Conservation (phyloP, 2,329 filamentous ascomycete genomes). For the Pestalotiopsis sp. region DNA sequence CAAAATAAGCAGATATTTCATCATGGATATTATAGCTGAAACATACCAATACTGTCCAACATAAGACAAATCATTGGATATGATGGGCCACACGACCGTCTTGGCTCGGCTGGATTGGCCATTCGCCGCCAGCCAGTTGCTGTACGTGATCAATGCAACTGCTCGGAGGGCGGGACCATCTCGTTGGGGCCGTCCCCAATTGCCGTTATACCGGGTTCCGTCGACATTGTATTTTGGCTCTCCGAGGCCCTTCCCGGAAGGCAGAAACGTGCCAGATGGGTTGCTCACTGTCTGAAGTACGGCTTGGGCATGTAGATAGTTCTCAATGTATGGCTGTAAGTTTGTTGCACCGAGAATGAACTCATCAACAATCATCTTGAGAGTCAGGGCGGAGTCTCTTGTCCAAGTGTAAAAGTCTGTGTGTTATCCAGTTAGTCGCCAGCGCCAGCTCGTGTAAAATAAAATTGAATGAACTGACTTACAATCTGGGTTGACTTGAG, state of each 20-base stretch:
- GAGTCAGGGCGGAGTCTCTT: constrained; percentile 53
- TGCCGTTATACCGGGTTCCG: constrained; percentile 47
- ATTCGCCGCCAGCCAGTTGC: constrained; percentile 49
- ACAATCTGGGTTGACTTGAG: constrained; percentile 56
- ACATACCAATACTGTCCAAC: constrained; percentile 50
- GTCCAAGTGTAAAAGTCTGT: constrained; percentile 61
- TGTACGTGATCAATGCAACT: constrained; percentile 56
- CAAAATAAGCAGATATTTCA: background rate
- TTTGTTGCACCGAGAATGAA: constrained; percentile 48
- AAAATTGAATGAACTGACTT: constrained; percentile 21
- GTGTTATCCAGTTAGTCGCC: background rate
- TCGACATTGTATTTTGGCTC: constrained; percentile 60
- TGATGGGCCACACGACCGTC: constrained; percentile 54
- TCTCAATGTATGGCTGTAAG: constrained; percentile 47
- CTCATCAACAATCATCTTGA: constrained; percentile 54
- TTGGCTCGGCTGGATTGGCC: constrained; percentile 40
- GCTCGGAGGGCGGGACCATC: constrained; percentile 63
- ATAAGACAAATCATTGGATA: constrained; percentile 59
- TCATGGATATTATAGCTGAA: background rate
- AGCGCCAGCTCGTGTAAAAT: background rate
- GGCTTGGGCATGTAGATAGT: constrained; percentile 56
- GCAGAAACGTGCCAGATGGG: constrained; percentile 49
- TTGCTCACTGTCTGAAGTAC: constrained; percentile 53
- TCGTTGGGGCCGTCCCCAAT: constrained; percentile 61
- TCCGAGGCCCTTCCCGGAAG: constrained; percentile 48